Evolutionary conservation across 495 filamentous ascomycete species (phyloP).

Genomic region (Penicillium bialowiezense): DNA sequence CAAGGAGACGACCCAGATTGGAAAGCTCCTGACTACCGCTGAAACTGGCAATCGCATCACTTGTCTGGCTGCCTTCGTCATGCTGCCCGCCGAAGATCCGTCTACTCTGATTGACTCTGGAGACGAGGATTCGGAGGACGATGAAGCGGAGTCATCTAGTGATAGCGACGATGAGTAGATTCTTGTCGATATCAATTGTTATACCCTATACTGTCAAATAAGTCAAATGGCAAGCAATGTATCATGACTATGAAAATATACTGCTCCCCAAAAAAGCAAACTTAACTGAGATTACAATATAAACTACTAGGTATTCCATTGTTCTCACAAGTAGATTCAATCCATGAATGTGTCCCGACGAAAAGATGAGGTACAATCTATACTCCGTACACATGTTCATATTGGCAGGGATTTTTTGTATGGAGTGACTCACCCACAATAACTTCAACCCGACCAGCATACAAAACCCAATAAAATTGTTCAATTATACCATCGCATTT

Average conservation of each 20-base stretch:
- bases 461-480: background rate
- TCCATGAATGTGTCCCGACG: too few relatives aligned
- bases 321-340: too few relatives aligned
- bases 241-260: slow-evolving; percentile 9
- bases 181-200: slow-evolving; percentile 10
- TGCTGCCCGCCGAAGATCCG: slow-evolving; percentile 51
- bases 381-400: background rate
- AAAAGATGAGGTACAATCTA: too few relatives aligned
- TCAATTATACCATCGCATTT: background rate
- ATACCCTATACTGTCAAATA: slow-evolving; percentile 29
- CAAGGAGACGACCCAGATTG: slow-evolving; percentile 56
- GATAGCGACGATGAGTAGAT: slow-evolving; percentile 45
- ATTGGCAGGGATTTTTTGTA: background rate
- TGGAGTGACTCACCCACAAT: slow-evolving; percentile 6
- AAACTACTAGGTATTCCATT: too few relatives aligned
- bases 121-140: slow-evolving; percentile 33
- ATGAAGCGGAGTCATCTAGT: slow-evolving; percentile 44
- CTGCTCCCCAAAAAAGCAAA: background rate
- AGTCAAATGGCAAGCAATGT: slow-evolving; percentile 15
- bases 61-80: slow-evolving; percentile 80
- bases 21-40: slow-evolving; percentile 71
- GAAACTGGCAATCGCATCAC: slow-evolving; percentile 88
- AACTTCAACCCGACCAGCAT: background rate
- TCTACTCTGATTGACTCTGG: slow-evolving; percentile 32
- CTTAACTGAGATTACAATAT: too few relatives aligned